phyloP scores from a whole-genome alignment of 768 basidiomycete genomes.

The Rubroboletus satanas region DNA sequence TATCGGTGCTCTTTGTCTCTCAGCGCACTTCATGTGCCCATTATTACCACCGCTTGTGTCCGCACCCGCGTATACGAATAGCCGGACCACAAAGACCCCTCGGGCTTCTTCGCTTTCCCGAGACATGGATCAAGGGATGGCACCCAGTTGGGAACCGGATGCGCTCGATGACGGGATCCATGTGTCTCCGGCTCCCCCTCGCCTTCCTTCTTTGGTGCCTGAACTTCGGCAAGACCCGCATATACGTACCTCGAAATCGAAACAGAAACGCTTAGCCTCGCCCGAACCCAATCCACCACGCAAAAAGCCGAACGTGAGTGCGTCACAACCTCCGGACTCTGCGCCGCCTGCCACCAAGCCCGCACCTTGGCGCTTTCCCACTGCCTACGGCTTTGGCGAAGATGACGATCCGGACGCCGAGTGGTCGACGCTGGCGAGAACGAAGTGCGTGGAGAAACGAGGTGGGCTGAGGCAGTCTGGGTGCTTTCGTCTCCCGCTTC shows the following conservation, averaged over 20 bases:
- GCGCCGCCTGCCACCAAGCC: neutral
- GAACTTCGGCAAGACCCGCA: neutral
- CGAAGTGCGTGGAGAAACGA: neutral
- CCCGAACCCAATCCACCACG: conserved; percentile 1
- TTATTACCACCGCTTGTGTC: neutral
- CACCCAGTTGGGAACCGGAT: conserved; percentile 6
- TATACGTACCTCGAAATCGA: conserved; percentile 7
- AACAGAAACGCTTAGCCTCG: conserved; percentile 1
- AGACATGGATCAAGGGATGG: neutral
- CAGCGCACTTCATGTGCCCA: conserved; percentile 2
- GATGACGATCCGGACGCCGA: conserved; percentile 19
- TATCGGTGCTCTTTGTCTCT: neutral
- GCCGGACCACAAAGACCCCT: neutral
- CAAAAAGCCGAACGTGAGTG: neutral
- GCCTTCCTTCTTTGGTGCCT: neutral
- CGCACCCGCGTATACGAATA: neutral
- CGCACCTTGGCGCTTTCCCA: neutral
- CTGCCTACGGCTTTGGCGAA: conserved; percentile 20
- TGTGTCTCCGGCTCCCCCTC: neutral
- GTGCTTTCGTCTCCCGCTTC: conserved; percentile 20
- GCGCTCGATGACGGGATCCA: neutral
- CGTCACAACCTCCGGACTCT: neutral
- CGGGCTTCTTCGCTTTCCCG: neutral
- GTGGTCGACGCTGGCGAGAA: conserved; percentile 16
- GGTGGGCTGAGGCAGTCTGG: conserved; percentile 17